phyloP scores from a whole-genome alignment of 2,329 filamentous ascomycete genomes.

The Pseudogymnoascus sp. region DNA sequence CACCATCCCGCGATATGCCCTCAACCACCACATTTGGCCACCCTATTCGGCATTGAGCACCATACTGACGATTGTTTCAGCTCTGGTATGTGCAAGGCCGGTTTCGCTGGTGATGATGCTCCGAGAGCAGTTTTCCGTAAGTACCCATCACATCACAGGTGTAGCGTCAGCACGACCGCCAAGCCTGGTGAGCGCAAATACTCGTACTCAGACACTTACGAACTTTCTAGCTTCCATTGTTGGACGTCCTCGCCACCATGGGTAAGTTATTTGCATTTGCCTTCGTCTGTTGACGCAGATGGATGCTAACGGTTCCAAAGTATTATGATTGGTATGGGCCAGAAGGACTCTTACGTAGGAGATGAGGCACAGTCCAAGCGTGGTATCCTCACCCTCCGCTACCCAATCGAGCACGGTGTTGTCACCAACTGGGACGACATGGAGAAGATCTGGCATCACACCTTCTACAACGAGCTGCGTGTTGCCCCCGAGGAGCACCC shows the following conservation, averaged over 20 bases:
- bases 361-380: conserved; percentile 99
- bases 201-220: conserved; percentile 11
- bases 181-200: not conserved
- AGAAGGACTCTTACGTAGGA: conserved; percentile 99
- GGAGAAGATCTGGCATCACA: conserved; percentile 99
- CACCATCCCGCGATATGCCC: conserved; percentile 8
- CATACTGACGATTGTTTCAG: conserved; percentile 39
- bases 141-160: conserved; percentile 38
- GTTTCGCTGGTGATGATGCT: conserved; percentile 99
- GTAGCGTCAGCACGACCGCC: not conserved
- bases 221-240: conserved; percentile 79
- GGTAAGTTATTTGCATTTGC: conserved; percentile 53
- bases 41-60: conserved; percentile 16
- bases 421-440: conserved; percentile 99
- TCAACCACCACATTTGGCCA: conserved; percentile 1
- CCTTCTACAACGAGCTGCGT: conserved; percentile 99
- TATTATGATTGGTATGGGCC: conserved; percentile 99
- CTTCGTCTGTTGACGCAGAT: not conserved
- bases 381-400: conserved; percentile 99
- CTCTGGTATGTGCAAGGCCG: conserved; percentile 99
- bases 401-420: conserved; percentile 99
- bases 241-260: conserved; percentile 99
- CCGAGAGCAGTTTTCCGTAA: conserved; percentile 99
- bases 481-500: conserved; percentile 99
- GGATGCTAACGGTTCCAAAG: conserved; percentile 39